Evolutionary conservation across 139 green algal genomes (phyloP), one percentile per base, ranked within the genome.

Genomic region (Tetraselmis striata): DNA sequence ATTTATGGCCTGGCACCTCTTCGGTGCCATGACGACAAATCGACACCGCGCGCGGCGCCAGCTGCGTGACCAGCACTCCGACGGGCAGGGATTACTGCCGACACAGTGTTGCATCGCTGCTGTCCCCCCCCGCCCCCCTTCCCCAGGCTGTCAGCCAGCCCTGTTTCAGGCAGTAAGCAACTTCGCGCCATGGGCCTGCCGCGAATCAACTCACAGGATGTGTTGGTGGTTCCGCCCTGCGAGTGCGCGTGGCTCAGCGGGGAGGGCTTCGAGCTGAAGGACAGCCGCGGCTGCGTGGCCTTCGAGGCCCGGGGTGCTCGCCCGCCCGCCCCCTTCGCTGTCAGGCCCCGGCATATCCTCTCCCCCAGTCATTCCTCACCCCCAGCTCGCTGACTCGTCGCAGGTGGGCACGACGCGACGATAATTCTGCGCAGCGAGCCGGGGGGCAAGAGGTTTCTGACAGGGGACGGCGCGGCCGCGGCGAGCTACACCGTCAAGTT

Each of bases 401-500:
- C 45, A 67, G 45, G 45, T 67, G 45, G 45, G 45, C 45, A 67
- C 18, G 45, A 67, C 45, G 45, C 45, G 11, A 67, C 45, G 45
- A 18, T 67, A 5, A 67, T 67, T 18, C 18, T 67, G 18, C 74
- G 74, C 23, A 77, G 74, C 74, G n/a, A 28, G 74, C 74, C 26
- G 5, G 74, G 26, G 74, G 25, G 74, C 74, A 77, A 31, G 74
- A 2, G 74, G n/a, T 28, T 22, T 28, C 23, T 28, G 26, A 30
- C 2, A 5, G 45, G 45, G 11, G 45, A 5, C 11, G 45, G 45
- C 45, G 45, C 5, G 45, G 45, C 11, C 76, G 89, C 96, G 59
- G 31, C 83, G 31, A 93, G 93, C 82, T 97, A 98, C 84, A 96
- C 92, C 0, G 82, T 98, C 59, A 97, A 97, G 1, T 83, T 98